These are phyloP conservation scores for Ceratocystiopsis minuta DNA, from an alignment of 2,329 filamentous ascomycete species.

Conservation along the genomic window DNA sequence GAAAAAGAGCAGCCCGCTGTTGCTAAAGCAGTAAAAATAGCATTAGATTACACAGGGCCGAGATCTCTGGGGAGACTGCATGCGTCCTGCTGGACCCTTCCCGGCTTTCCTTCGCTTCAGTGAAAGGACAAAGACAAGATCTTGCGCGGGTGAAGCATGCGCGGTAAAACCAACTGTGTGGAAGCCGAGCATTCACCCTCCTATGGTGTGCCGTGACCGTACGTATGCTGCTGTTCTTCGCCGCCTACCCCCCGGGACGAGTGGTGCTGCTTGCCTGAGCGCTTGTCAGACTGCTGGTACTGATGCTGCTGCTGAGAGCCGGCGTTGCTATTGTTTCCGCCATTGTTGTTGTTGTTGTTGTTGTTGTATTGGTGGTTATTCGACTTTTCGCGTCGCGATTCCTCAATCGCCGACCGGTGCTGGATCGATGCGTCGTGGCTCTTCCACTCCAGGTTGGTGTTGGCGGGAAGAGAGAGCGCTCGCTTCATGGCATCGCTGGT, in stretches of 20 bases:
- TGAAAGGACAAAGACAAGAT: background rate
- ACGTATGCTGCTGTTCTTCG: constrained; percentile 5
- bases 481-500: constrained; percentile 82
- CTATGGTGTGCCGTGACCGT: constrained; percentile 8
- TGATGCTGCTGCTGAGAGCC: constrained; percentile 1
- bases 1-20: constrained; percentile 1
- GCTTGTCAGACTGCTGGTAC: constrained; percentile 4
- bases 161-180: background rate
- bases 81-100: too few species aligned
- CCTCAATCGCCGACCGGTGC: constrained; percentile 76
- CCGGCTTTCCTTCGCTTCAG: background rate
- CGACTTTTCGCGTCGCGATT: constrained; percentile 74
- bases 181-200: constrained; percentile 1
- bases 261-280: constrained; percentile 3
- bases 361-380: constrained; percentile 23
- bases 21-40: constrained; percentile 1
- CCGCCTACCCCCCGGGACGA: background rate
- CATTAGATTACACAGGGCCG: background rate
- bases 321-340: constrained; percentile 4
- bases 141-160: constrained; percentile 2
- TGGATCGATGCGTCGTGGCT: constrained; percentile 92
- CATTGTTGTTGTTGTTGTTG: constrained; percentile 13
- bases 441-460: constrained; percentile 89
- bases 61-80: too few species aligned
- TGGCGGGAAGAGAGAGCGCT: constrained; percentile 64